These are phyloP conservation scores for Aristolochia californica DNA, from an alignment of 164 flowering plant genomes.

Conservation along the genomic window DNA sequence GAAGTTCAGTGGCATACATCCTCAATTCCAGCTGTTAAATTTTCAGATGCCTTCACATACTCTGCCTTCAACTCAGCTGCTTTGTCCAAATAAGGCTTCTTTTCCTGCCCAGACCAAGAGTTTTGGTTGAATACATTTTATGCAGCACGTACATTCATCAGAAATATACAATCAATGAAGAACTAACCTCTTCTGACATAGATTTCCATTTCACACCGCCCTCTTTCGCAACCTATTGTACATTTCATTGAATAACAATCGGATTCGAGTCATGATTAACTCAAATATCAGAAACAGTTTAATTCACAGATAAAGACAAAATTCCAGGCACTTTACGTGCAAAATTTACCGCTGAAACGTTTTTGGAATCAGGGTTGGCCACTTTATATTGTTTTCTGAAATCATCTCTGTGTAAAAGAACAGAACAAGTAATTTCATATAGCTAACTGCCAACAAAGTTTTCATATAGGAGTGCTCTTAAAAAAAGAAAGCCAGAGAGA, in stretches of 20 bases:
- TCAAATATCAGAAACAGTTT: neutral
- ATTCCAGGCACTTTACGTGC: too few relatives aligned
- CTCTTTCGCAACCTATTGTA: slow-evolving; percentile 58
- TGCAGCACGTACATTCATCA: neutral
- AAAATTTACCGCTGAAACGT: slow-evolving; percentile 37
- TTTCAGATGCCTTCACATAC: slow-evolving; percentile 43
- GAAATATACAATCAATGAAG: neutral
- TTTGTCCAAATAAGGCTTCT: slow-evolving; percentile 51
- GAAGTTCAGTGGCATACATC: slow-evolving; percentile 13
- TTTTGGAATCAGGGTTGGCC: slow-evolving; percentile 52
- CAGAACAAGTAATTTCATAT: neutral
- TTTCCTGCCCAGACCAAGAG: slow-evolving; percentile 40
- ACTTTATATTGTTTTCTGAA: slow-evolving; percentile 62
- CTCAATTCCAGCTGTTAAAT: slow-evolving; percentile 20
- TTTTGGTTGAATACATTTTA: neutral
- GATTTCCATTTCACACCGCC: slow-evolving; percentile 82
- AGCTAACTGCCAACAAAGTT: too few relatives aligned
- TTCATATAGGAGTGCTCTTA: neutral
- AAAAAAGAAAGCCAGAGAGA: neutral
- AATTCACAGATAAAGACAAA: neutral
- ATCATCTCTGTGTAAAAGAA: slow-evolving; percentile 47
- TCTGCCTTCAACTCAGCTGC: slow-evolving; percentile 68
- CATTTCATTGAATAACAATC: neutral
- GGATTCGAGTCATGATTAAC: neutral
- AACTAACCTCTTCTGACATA: slow-evolving; percentile 60